Evolutionary conservation across 805 yeast genomes (phyloP), one percentile per base, ranked within the genome.

Genomic region (Ogataea philodendri): DNA sequence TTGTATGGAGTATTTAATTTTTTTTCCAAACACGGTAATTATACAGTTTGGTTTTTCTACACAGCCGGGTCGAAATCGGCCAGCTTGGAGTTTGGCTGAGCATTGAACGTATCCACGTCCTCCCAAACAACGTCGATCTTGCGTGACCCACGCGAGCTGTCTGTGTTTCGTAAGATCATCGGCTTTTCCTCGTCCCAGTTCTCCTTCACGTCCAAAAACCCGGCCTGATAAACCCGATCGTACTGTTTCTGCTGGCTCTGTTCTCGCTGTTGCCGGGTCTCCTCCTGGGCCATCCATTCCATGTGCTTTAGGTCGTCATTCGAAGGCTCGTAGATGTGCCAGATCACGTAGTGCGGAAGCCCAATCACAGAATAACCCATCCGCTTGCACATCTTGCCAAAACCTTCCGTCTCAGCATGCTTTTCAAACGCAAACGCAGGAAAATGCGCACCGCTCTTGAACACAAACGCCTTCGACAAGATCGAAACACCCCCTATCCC

Each of bases 401-500:
- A 90, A 0, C 95, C 97, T 63, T 93, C 97, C 2, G 97, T 90
- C 59, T 90, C 98, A 3, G 97, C 98, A 59, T 93, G 97, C 52
- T 86, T 87, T 61, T 86, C 84, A 62, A 87, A 90, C 22, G 96
- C 85, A 57, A 90, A 90, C 1, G 96, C 97, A 7, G 98, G 97
- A 72, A 89, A 90, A 64, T 87, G 94, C 2, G 94, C 81, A 9
- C 98, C 98, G 16, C 74, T 65, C 46, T 87, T 71, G 68, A 90
- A 90, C 3, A 90, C 96, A 30, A 69, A 66, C 2, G 96, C 97
- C 59, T 84, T 85, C 27, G 95, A 74, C 48, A 90, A 68, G 46
- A 93, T 88, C 1, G 96, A 86, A 27, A 90, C 98, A 47, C 97
- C 98, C 16, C 98, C 98, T 50, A 90, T 88, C 35, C 98, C 98